A percentile compares a stretch with the other conserved stretches of the same genome.
Evolutionary conservation across 805 yeast species (phyloP).

Genomic region (Isabelozyma heimii): DNA sequence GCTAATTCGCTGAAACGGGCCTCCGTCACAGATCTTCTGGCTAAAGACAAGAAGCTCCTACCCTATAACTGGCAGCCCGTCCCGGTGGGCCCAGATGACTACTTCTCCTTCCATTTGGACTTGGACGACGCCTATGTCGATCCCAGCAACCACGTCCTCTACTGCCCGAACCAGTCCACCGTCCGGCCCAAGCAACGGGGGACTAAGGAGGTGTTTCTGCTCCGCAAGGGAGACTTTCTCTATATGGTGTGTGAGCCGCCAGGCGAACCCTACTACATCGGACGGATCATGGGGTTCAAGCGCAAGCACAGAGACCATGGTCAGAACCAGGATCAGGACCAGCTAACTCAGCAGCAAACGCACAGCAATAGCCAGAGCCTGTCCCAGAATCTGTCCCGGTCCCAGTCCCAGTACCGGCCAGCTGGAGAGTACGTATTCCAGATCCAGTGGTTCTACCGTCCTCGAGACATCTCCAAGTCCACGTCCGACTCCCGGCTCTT

Average conservation of each 20-base stretch:
- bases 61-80: slow-evolving; percentile 55
- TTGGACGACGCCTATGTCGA: slow-evolving; percentile 43
- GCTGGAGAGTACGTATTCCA: slow-evolving; percentile 46
- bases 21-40: neutral
- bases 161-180: slow-evolving; percentile 31
- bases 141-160: slow-evolving; percentile 30
- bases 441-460: slow-evolving; percentile 90
- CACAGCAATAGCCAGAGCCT: neutral
- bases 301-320: slow-evolving; percentile 7
- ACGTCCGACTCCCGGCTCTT: slow-evolving; percentile 70
- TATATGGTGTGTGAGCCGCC: slow-evolving; percentile 90
- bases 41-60: slow-evolving; percentile 8
- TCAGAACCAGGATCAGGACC: neutral
- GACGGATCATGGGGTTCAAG: slow-evolving; percentile 72
- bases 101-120: slow-evolving; percentile 43
- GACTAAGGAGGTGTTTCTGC: slow-evolving; percentile 23
- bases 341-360: no score
- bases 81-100: slow-evolving; percentile 23
- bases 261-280: slow-evolving; percentile 91
- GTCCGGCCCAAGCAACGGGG: slow-evolving; percentile 1
- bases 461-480: slow-evolving; percentile 73
- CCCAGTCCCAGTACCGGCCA: neutral
- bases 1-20: slow-evolving; percentile 1
- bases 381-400: neutral
- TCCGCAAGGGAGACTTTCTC: slow-evolving; percentile 62